A percentile compares a stretch with the other conserved stretches of the same genome.
These are phyloP conservation scores for Musa balbisiana DNA, from an alignment of 202 grass and related monocot genomes.

Conservation along the genomic window DNA sequence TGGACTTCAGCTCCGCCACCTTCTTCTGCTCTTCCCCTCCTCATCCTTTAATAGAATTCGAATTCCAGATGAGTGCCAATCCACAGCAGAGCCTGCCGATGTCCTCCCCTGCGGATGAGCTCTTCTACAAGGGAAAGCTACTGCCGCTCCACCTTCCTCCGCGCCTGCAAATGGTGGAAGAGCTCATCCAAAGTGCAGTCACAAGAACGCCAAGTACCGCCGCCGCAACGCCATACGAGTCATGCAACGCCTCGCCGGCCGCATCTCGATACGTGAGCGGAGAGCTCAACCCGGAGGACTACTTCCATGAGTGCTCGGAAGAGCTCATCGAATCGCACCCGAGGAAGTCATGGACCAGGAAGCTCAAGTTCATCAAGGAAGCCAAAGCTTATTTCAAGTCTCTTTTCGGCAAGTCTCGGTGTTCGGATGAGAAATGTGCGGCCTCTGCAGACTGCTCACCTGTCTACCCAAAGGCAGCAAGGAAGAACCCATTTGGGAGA, in stretches of 20 bases:
- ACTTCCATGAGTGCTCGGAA: slow-evolving; percentile 60
- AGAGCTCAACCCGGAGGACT: slow-evolving; percentile 67
- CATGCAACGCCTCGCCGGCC: slow-evolving; percentile 65
- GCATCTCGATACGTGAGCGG: slow-evolving; percentile 74
- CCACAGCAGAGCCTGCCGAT: slow-evolving; percentile 36
- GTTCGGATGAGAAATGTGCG: slow-evolving; percentile 53
- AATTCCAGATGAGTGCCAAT: slow-evolving; percentile 76
- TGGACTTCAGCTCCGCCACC: slow-evolving; percentile 50
- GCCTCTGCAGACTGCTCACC: slow-evolving; percentile 39
- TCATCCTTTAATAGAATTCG: slow-evolving; percentile 53
- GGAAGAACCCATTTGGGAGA: neutral
- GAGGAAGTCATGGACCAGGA: slow-evolving; percentile 88
- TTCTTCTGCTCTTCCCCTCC: slow-evolving; percentile 56
- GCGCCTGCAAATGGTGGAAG: slow-evolving; percentile 72
- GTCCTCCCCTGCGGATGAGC: slow-evolving; percentile 82
- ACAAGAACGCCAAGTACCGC: slow-evolving; percentile 37
- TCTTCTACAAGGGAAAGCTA: slow-evolving; percentile 98
- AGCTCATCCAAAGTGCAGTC: slow-evolving; percentile 36
- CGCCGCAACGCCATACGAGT: slow-evolving; percentile 71
- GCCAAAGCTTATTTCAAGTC: slow-evolving; percentile 40
- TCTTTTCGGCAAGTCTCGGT: slow-evolving; percentile 62
- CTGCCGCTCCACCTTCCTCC: slow-evolving; percentile 82
- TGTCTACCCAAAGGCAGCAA: neutral
- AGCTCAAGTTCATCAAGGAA: slow-evolving; percentile 37
- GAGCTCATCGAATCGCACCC: slow-evolving; percentile 22